These are phyloP conservation scores for Hypomyces rosellus DNA, from an alignment of 2,329 filamentous ascomycete genomes.

Conservation along the genomic window DNA sequence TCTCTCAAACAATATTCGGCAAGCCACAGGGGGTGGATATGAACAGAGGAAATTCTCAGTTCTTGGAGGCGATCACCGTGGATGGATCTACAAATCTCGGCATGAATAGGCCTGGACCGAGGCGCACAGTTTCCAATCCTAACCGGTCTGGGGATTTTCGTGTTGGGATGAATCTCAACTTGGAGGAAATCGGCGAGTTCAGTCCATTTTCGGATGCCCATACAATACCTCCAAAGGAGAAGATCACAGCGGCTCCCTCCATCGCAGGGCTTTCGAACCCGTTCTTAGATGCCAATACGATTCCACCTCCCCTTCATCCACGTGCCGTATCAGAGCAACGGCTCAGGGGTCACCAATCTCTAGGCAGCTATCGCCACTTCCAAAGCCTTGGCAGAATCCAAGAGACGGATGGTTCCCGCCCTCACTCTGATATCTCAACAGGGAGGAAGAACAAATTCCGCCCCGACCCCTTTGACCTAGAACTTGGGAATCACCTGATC, in stretches of 20 bases:
- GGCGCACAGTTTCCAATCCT: not conserved
- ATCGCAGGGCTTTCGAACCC: conserved; percentile 26
- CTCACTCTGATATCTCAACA: conserved; percentile 30
- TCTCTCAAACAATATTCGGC: conserved; percentile 10
- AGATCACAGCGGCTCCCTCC: not conserved
- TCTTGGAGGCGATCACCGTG: conserved; percentile 33
- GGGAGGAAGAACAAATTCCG: conserved; percentile 50
- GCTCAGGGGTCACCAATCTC: conserved; percentile 40
- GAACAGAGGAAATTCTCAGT: conserved; percentile 49
- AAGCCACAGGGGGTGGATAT: conserved; percentile 39
- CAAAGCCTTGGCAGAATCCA: conserved; percentile 18
- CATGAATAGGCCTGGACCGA: not conserved
- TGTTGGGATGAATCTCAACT: conserved; percentile 31
- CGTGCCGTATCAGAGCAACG: conserved; percentile 36
- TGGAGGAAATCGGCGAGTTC: conserved; percentile 22
- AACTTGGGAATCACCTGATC: conserved; percentile 28
- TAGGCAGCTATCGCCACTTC: conserved; percentile 24
- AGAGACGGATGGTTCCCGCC: conserved; percentile 29
- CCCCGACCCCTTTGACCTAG: conserved; percentile 61
- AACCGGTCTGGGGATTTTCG: conserved; percentile 31
- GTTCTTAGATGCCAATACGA: conserved; percentile 45
- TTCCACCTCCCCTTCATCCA: conserved; percentile 21
- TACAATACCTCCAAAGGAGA: conserved; percentile 12
- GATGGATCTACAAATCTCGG: conserved; percentile 30
- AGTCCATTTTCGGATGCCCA: conserved; percentile 47